These are phyloP conservation scores for Pseudisothecium myosuroides DNA, from an alignment of 225 moss, liverwort and hornwort species.

Conservation along the genomic window DNA sequence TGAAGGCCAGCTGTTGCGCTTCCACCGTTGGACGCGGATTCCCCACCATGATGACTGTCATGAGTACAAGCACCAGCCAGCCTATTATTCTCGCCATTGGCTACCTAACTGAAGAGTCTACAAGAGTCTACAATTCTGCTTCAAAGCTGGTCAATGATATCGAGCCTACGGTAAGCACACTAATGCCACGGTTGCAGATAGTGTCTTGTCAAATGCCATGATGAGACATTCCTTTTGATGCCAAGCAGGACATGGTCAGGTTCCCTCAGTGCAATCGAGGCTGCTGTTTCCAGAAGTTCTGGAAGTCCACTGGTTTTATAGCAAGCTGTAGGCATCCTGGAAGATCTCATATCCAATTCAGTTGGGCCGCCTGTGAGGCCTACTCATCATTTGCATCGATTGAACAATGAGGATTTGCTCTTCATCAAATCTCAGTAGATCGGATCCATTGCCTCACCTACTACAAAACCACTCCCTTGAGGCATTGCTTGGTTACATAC, in stretches of 20 bases:
- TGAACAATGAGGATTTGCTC: neutral
- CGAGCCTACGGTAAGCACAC: neutral
- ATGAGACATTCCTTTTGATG: neutral
- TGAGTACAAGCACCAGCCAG: neutral
- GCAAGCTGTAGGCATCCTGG: neutral
- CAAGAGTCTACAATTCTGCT: neutral
- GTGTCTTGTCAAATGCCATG: neutral
- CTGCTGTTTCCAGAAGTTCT: neutral
- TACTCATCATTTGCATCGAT: neutral
- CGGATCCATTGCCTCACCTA: constrained; percentile 11
- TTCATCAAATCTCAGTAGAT: neutral
- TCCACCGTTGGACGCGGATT: neutral
- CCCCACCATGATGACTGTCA: neutral
- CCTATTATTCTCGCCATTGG: neutral
- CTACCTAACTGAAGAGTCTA: neutral
- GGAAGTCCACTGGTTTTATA: neutral
- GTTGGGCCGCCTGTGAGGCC: neutral
- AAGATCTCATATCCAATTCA: neutral
- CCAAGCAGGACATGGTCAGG: neutral
- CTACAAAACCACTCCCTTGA: neutral
- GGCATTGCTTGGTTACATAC: neutral
- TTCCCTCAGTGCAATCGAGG: neutral
- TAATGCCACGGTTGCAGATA: neutral
- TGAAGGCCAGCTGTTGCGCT: constrained; percentile 5
- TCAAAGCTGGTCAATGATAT: neutral